A percentile compares a stretch with the other conserved stretches of the same genome.
Conservation (phyloP, 208 protist species). For the Trypanosoma boissoni region DNA sequence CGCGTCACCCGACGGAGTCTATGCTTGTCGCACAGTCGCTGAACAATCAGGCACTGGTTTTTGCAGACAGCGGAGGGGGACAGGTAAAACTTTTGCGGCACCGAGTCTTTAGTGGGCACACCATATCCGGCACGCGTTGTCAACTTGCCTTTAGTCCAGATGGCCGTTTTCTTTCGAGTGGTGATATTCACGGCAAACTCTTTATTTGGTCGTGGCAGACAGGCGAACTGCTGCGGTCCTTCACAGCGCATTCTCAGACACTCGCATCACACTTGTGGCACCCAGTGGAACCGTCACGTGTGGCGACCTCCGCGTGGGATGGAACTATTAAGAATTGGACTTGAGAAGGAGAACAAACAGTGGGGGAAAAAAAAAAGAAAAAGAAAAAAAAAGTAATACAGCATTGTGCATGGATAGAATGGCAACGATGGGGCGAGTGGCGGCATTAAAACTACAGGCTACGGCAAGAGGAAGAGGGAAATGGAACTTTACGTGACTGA, state of each 20-base stretch:
- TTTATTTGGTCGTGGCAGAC: conserved; percentile 95
- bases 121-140: conserved; percentile 92
- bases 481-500: background rate
- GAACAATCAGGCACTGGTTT: conserved; percentile 95
- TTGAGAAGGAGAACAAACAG: conserved; percentile 23
- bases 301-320: conserved; percentile 95
- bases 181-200: conserved; percentile 90
- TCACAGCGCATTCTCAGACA: conserved; percentile 83
- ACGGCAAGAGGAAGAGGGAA: background rate
- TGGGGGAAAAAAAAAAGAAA: background rate
- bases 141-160: conserved; percentile 92
- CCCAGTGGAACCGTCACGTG: conserved; percentile 85
- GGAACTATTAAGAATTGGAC: conserved; percentile 91
- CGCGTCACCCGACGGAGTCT: conserved; percentile 89
- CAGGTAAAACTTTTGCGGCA: conserved; percentile 75
- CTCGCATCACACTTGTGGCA: conserved; percentile 92
- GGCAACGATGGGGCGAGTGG: no score
- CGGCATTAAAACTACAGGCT: background rate
- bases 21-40: conserved; percentile 93
- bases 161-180: conserved; percentile 87
- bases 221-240: conserved; percentile 74
- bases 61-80: conserved; percentile 73
- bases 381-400: background rate
- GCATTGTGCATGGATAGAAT: no score
- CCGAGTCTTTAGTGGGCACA: conserved; percentile 93